phyloP scores from a whole-genome alignment of 768 basidiomycete genomes.

The Boletus reticulatus region DNA sequence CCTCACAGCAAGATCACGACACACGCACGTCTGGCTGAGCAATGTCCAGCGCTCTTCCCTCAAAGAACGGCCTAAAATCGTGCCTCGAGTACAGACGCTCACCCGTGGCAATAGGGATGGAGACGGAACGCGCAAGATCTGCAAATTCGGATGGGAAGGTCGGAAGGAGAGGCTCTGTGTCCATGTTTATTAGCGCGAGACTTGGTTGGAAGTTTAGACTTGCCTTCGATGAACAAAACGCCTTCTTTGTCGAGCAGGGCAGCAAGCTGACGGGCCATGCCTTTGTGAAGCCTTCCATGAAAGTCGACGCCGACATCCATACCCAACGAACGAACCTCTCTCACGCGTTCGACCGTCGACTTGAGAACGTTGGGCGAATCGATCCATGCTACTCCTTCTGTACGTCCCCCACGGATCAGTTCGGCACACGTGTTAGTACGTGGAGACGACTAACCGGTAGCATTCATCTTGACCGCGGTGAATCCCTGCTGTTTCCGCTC shows the following conservation, averaged over 20 bases:
- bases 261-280: background rate
- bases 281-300: conserved; percentile 64
- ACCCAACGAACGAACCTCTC: conserved; percentile 49
- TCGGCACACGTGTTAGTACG: background rate
- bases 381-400: conserved; percentile 46
- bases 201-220: background rate
- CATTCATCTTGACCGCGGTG: conserved; percentile 74
- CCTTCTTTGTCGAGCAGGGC: background rate
- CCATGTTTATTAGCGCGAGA: background rate
- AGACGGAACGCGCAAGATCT: conserved; percentile 50
- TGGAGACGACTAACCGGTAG: conserved; percentile 39
- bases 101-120: conserved; percentile 61
- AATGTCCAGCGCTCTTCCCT: conserved; percentile 61
- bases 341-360: conserved; percentile 51
- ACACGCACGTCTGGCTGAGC: conserved; percentile 17
- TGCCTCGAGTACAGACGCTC: conserved; percentile 62
- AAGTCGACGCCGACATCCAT: conserved; percentile 67
- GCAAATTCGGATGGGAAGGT: conserved; percentile 61
- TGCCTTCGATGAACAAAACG: background rate
- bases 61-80: conserved; percentile 66
- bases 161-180: conserved; percentile 24
- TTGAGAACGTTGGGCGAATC: conserved; percentile 53
- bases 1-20: no score
- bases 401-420: conserved; percentile 11
- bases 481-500: conserved; percentile 58